Conservation (phyloP, 176 grass and related monocot genomes). For the Juncus effusus region DNA sequence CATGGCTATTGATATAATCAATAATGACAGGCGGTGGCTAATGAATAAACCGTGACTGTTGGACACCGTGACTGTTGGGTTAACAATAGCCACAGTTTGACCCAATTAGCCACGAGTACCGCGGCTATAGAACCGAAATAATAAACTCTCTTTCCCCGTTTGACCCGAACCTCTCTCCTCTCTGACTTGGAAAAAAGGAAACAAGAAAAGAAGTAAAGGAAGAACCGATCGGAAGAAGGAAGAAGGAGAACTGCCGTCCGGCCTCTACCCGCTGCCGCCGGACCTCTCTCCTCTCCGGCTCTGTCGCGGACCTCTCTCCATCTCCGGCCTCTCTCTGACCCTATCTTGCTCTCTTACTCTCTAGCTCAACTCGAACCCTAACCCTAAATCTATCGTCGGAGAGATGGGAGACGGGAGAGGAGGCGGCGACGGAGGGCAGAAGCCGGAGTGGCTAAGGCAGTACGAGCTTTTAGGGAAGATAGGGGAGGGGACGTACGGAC, state of each 20-base stretch:
- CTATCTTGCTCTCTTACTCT: too few relatives aligned
- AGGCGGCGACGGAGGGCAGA: conserved; percentile 35
- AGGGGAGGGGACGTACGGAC: conserved; percentile 93
- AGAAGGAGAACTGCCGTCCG: neutral
- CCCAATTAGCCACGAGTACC: neutral
- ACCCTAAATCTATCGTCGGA: neutral
- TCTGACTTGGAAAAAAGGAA: neutral
- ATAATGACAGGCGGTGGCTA: too few relatives aligned
- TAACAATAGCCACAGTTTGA: neutral
- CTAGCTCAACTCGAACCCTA: too few relatives aligned
- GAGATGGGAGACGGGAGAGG: conserved; percentile 78
- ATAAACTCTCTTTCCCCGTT: neutral
- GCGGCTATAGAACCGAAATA: neutral
- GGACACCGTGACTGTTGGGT: too few relatives aligned
- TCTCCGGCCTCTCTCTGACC: too few relatives aligned
- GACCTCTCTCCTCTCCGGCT: too few relatives aligned
- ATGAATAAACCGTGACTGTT: too few relatives aligned
- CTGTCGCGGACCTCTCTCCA: too few relatives aligned
- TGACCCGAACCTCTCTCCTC: neutral
- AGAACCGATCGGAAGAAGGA: neutral
- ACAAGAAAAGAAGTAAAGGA: conserved; percentile 17
- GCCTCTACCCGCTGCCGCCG: too few relatives aligned
- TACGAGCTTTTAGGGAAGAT: conserved; percentile 98
- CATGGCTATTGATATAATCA: too few relatives aligned
- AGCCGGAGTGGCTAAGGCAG: conserved; percentile 87